phyloP scores from a whole-genome alignment of 2,329 filamentous ascomycete species.

The Phoma sp. region DNA sequence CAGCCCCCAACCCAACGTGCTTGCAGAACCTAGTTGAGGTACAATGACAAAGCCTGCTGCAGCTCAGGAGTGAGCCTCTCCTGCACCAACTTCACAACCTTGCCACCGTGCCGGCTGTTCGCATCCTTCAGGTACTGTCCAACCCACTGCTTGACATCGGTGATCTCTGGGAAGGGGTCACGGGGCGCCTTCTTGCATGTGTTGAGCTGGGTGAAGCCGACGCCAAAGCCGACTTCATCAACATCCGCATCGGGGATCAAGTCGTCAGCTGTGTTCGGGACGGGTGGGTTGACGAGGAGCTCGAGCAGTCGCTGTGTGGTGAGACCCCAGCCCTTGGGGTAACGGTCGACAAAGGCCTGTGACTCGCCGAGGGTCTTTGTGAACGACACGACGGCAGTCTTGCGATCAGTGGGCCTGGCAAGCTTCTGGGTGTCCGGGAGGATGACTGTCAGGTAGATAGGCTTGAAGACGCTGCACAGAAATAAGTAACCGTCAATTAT shows the following conservation, averaged over 20 bases:
- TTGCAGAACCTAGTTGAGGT: conserved; percentile 22
- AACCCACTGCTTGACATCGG: conserved; percentile 84
- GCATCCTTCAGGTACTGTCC: conserved; percentile 78
- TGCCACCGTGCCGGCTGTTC: conserved; percentile 75
- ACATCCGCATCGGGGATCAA: conserved; percentile 86
- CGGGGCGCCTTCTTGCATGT: conserved; percentile 78
- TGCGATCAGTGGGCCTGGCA: conserved; percentile 85
- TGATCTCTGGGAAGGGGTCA: conserved; percentile 87
- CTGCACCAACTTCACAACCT: conserved; percentile 73
- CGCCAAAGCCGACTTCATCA: conserved; percentile 92
- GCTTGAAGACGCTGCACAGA: conserved; percentile 71
- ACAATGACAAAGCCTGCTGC: conserved; percentile 49
- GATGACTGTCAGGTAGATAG: conserved; percentile 86
- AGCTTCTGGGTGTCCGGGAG: conserved; percentile 90
- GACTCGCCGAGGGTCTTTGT: conserved; percentile 92
- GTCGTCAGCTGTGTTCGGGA: conserved; percentile 72
- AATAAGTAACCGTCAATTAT: conserved; percentile 24
- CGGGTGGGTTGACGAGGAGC: conserved; percentile 86
- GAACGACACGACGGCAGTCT: conserved; percentile 89
- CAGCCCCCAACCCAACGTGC: neutral
- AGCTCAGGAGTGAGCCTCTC: conserved; percentile 66
- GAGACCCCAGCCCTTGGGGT: conserved; percentile 80
- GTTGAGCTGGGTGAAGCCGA: conserved; percentile 92
- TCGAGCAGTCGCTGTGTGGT: conserved; percentile 91
- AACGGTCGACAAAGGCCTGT: conserved; percentile 77